Base-by-base conservation (phyloP, 768 basidiomycete species). In the Lactarius deliciosus region DNA sequence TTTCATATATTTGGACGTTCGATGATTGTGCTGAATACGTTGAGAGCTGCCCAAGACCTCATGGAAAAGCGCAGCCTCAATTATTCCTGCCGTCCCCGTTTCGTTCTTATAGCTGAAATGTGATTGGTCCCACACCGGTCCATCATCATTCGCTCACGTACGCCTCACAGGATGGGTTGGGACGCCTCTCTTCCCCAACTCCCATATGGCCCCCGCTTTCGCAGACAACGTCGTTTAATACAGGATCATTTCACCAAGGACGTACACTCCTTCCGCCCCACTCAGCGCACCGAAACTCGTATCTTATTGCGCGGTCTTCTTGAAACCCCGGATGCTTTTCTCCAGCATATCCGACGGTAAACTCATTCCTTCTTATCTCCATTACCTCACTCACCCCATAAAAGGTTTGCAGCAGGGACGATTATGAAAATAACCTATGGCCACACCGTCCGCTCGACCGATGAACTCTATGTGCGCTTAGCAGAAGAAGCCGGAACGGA, bases 381-480 rank as follows among this genome's bases (percentile, higher is more conserved):
- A 25, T 28, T 54, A 32, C 28, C 40, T 56, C 41, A 10, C 45
- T 57, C 50, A 40, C 43, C 3, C 61, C 54, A 53, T 38, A 60
- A 41, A 70, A 77, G 76, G 57, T 76, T 73, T 64, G 66, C 74
- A 16, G 72, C 74, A 5, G 75, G 73, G 11, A 68, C 70, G 5
- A 74, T 78, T 63, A 69, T 77, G 68, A 74, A 75, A 18, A 73
- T 76, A 28, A 69, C 75, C 8, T 78, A 78, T 55, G 77, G 76
- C 1, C 74, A 76, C 62, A 72, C 69, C 4, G 73, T 77, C 28
- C 54, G 61, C 20, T 74, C 74, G n/a, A 47, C 71, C 15, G 72
- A 77, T 20, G 77, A 78, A 65, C 53, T 70, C 22, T 74, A 72
- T 66, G 72, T 77, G n/a, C 60, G 69, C 20, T 57, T 75, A 40